Base-by-base conservation (phyloP, 345 rosid species). In the Odontarrhena argentea region DNA sequence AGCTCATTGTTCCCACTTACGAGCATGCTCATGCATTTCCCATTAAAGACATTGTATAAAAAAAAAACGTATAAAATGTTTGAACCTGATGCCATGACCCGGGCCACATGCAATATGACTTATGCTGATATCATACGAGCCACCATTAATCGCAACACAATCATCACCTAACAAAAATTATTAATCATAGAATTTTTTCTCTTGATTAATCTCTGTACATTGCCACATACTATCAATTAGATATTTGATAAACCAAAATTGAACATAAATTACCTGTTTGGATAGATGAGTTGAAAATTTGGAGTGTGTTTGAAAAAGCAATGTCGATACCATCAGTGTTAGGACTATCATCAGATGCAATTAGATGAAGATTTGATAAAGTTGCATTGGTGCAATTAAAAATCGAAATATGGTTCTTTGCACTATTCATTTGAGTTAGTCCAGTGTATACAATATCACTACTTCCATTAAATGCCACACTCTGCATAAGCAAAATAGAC, bases 81-180 rank as follows among this genome's bases (percentile, higher is more conserved):
- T 25, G 13, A 53, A 71, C 76, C 87, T 81, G 28, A 86, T 86
- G 15, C 91, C 91, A 60, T 86, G 92, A 34, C 87, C 92, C 9
- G 89, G 92, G 22, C 89, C 92, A 26, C 89, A 86, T 9, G 63
- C 42, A 24, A 87, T 62, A 8, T 51, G 12, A 9, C 79, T 71
- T 66, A 86, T 60, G 11, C 55, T 82, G 55, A 84, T 67, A 5
- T 48, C 5, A 11, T 45, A 52, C 7, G 58, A 42, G 45, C 74
- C 66, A 69, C 12, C 42, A 6, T 0, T 40, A 49, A 69, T 42
- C 30, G 74, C 74, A 51, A 69, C 13, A 51, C 74, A 69, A 7
- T 69, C 74, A 32, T 69, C 74, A 18, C 68, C 75, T 63, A 48
- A 50, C 7, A 57, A 4, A 43, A 43, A 43, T 2, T 28, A 28